A percentile compares a stretch with the other conserved stretches of the same genome.
These are phyloP conservation scores for Anthracocystis panici-leucophaei DNA, from an alignment of 1,284 basidiomycete genomes.

Conservation along the genomic window DNA sequence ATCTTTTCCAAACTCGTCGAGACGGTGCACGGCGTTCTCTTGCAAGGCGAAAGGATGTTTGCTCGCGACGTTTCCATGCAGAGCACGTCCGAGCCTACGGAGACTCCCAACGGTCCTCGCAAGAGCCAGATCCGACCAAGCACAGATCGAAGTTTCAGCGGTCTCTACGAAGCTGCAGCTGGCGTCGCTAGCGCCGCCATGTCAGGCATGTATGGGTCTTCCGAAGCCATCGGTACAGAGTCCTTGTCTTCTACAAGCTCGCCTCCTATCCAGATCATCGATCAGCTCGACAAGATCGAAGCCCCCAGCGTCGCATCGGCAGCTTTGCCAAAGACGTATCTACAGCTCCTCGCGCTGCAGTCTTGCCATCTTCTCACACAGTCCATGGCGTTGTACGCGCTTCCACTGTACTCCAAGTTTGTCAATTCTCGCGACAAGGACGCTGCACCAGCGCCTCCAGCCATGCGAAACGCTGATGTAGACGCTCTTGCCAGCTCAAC, in stretches of 20 bases:
- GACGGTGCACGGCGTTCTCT: constrained; percentile 37
- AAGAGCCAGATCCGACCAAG: constrained; percentile 33
- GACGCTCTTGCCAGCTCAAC: constrained; percentile 17
- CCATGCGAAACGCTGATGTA: constrained; percentile 70
- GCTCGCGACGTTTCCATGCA: constrained; percentile 39
- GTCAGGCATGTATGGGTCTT: constrained; percentile 44
- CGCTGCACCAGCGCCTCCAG: constrained; percentile 72
- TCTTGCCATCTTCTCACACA: constrained; percentile 88
- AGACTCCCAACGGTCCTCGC: constrained; percentile 32
- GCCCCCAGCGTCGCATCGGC: constrained; percentile 86
- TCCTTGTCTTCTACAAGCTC: constrained; percentile 49
- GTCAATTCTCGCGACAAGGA: constrained; percentile 70
- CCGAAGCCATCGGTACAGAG: constrained; percentile 42
- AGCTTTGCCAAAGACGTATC: constrained; percentile 75
- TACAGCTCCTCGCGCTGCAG: constrained; percentile 90
- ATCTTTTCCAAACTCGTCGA: constrained; percentile 61
- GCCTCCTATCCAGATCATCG: constrained; percentile 63
- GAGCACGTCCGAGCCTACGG: constrained; percentile 6
- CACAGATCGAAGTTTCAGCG: constrained; percentile 50
- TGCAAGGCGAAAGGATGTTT: constrained; percentile 42
- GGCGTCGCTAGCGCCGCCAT: constrained; percentile 61
- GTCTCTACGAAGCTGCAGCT: constrained; percentile 63
- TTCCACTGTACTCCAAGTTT: constrained; percentile 76
- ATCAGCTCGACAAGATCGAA: constrained; percentile 77
- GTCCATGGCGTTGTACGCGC: constrained; percentile 81